Evolutionary conservation across 805 yeast species (phyloP).

Genomic region (Candida maesae): DNA sequence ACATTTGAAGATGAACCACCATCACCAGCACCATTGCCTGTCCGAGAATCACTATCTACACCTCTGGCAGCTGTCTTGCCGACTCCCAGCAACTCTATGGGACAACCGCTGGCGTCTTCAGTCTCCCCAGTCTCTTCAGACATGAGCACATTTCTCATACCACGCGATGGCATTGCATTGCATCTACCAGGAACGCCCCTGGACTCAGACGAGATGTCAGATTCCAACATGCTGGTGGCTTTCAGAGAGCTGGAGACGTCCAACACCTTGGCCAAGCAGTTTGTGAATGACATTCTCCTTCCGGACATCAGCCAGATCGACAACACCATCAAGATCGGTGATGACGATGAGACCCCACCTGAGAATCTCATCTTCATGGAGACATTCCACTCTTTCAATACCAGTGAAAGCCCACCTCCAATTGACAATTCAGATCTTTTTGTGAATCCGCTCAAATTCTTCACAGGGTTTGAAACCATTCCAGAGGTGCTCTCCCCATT

Average conservation of each 20-base stretch:
- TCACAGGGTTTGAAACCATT: constrained; percentile 17
- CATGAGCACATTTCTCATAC: neutral
- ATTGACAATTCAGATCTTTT: constrained; percentile 1
- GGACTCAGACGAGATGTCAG: too few relatives aligned
- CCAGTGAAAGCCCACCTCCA: neutral
- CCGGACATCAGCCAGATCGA: constrained; percentile 10
- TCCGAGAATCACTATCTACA: too few relatives aligned
- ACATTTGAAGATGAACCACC: neutral
- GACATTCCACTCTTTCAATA: constrained; percentile 9
- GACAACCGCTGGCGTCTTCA: neutral
- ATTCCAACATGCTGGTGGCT: constrained; percentile 5
- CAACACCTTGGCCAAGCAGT: constrained; percentile 17
- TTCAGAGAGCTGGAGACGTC: constrained; percentile 18
- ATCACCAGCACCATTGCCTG: too few relatives aligned
- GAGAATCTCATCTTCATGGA: constrained; percentile 11
- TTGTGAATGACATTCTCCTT: constrained; percentile 14
- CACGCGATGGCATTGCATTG: too few relatives aligned
- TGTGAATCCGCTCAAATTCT: constrained; percentile 4
- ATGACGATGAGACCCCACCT: constrained; percentile 8
- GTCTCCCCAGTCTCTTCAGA: neutral
- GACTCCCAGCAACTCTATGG: neutral
- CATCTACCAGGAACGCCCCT: too few relatives aligned
- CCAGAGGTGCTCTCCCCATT: constrained; percentile 33
- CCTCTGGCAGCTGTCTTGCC: neutral
- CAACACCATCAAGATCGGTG: neutral